phyloP scores from a whole-genome alignment of 2,329 filamentous ascomycete genomes.

The Colletotrichum incanum region DNA sequence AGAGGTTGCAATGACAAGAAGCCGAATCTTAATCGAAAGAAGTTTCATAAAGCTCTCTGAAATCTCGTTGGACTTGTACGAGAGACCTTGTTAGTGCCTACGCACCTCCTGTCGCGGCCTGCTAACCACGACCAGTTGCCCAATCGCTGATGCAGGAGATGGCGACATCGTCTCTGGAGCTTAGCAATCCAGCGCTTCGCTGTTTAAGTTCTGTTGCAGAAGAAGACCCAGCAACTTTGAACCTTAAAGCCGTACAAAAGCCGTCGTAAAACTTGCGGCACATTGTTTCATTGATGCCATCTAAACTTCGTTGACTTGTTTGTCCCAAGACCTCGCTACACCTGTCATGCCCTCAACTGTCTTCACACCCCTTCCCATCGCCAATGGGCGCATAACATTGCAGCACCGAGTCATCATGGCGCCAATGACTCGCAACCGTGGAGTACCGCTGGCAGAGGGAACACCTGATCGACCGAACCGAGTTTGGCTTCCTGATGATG shows the following conservation, averaged over 20 bases:
- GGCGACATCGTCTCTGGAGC: neutral
- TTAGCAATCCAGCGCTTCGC: neutral
- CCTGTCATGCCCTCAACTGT: neutral
- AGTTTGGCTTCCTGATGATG: conserved; percentile 16
- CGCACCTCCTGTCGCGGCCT: neutral
- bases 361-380: conserved; percentile 7
- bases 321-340: neutral
- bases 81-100: neutral
- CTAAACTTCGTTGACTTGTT: neutral
- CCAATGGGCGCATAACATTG: conserved; percentile 33
- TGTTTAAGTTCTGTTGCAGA: neutral
- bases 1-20: no score
- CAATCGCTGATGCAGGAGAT: neutral
- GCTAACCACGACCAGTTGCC: neutral
- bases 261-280: neutral
- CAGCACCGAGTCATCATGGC: conserved; percentile 44
- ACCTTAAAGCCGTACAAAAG: neutral
- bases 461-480: conserved; percentile 9
- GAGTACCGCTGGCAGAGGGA: conserved; percentile 21
- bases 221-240: neutral
- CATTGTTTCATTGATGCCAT: neutral
- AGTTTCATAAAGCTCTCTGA: no score
- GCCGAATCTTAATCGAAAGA: no score
- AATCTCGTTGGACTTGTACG: no score
- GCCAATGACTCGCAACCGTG: conserved; percentile 42